Evolutionary conservation across 768 basidiomycete genomes (phyloP).

Genomic region (Gyrodon lividus): DNA sequence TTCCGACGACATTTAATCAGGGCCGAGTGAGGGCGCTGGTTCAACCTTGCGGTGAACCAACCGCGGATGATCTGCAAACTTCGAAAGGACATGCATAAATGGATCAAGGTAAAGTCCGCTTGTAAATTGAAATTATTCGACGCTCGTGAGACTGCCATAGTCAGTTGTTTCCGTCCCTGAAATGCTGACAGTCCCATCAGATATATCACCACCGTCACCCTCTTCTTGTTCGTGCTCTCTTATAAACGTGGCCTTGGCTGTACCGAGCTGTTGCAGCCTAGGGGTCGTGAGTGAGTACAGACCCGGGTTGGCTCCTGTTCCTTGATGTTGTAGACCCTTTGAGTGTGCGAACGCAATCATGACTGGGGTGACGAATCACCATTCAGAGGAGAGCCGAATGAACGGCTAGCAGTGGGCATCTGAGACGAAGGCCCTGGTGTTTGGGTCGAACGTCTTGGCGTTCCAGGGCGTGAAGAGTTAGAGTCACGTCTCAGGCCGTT

Average conservation of each 20-base stretch:
- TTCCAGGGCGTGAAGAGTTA: slow-evolving; percentile 27
- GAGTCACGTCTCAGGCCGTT: slow-evolving; percentile 14
- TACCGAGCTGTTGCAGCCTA: slow-evolving; percentile 19
- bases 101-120: slow-evolving; percentile 1
- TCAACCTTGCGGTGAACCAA: neutral
- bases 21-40: neutral
- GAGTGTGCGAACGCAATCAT: slow-evolving; percentile 38
- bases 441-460: slow-evolving; percentile 26
- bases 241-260: slow-evolving; percentile 17
- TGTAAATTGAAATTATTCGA: slow-evolving; percentile 34
- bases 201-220: slow-evolving; percentile 29
- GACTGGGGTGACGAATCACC: slow-evolving; percentile 46
- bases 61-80: neutral
- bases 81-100: slow-evolving; percentile 4
- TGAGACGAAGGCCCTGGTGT: slow-evolving; percentile 31
- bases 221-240: slow-evolving; percentile 15
- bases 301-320: slow-evolving; percentile 26
- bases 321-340: slow-evolving; percentile 33
- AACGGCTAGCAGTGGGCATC: slow-evolving; percentile 30
- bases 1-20: no score
- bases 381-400: slow-evolving; percentile 42
- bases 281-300: slow-evolving; percentile 21
- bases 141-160: slow-evolving; percentile 50
- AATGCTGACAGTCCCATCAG: slow-evolving; percentile 39
- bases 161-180: slow-evolving; percentile 42